Conservation (phyloP, 2,329 filamentous ascomycete genomes). For the Ampelomyces quisqualis region DNA sequence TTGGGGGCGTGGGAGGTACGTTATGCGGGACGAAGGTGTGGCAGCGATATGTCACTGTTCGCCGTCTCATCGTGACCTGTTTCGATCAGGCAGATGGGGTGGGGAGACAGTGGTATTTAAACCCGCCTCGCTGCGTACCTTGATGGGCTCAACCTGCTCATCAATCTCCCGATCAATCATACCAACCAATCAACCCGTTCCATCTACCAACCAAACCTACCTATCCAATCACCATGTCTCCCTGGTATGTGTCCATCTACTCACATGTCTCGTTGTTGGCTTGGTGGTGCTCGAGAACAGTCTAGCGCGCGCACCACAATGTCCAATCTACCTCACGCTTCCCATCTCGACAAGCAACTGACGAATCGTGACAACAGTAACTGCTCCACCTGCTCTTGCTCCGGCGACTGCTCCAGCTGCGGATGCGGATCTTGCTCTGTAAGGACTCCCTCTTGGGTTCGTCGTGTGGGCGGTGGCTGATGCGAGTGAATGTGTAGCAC, state of each 20-base stretch:
- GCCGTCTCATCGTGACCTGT: too few relatives aligned
- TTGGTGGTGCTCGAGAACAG: background rate
- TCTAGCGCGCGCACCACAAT: slow-evolving; percentile 13
- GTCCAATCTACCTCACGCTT: slow-evolving; percentile 1
- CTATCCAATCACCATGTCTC: slow-evolving; percentile 17
- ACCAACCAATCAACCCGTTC: slow-evolving; percentile 2
- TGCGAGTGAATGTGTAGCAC: slow-evolving; percentile 3
- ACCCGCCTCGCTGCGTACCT: slow-evolving; percentile 11
- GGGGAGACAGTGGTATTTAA: slow-evolving; percentile 6
- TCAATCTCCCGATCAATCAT: background rate
- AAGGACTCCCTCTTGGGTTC: background rate
- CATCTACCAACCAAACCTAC: slow-evolving; percentile 3
- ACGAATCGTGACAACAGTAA: slow-evolving; percentile 1
- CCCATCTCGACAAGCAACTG: too few relatives aligned
- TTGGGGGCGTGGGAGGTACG: too few relatives aligned
- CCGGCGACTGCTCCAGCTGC: slow-evolving; percentile 31
- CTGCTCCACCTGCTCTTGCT: slow-evolving; percentile 17
- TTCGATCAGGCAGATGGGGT: too few relatives aligned
- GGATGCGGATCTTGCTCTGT: slow-evolving; percentile 27
- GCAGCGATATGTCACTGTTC: slow-evolving; percentile 7
- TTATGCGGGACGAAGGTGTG: too few relatives aligned
- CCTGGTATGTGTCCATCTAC: slow-evolving; percentile 12
- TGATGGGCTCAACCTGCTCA: slow-evolving; percentile 13
- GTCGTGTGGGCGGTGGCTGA: background rate
- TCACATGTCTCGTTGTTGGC: background rate